Evolutionary conservation across 2,329 filamentous ascomycete genomes (phyloP), one percentile per base, ranked within the genome.

Genomic region (Dactylellina leptospora): DNA sequence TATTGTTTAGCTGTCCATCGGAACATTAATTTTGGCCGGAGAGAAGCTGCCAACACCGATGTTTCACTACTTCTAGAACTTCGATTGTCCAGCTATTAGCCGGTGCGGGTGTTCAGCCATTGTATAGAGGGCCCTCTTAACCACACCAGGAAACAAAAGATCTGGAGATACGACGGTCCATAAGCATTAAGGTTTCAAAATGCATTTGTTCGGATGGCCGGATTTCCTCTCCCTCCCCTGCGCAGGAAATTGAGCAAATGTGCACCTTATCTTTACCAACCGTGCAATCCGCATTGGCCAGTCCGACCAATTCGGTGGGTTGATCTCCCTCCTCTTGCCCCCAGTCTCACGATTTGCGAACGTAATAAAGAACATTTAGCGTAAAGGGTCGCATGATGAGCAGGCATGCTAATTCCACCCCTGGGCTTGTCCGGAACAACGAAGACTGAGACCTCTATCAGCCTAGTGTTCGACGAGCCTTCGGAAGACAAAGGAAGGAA

Each of bases 331-430:
- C 48, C 51, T 71, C 58, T 63, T 71, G 40, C 66, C 58, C 66
- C 33, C 23, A 36, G 66, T 62, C 66, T 71, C 66, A 51, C 44
- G 33, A 71, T 71, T n/a, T 71, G 58, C 66, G 66, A 71, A 30
- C 53, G 20, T 45, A 56, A 62, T 50, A 36, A 58, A 58, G 58
- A 53, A 45, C 27, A 53, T 58, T 58, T 71, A 71, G 66, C 58
- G 50, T 59, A 63, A 62, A 59, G 18, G 58, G 58, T 62, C 64
- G 64, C 64, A 71, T 71, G 60, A 51, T 56, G 54, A 51, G 53
- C 58, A 53, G 50, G 50, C 45, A 71, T 58, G 25, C n/a, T n/a
- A n/a, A n/a, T n/a, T n/a, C n/a, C n/a, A n/a, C 56, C 40, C 59
- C 56, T 48, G 47, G 50, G 50, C 27, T n/a, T 22, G 55, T 61